Percentiles rank a stretch among this genome's conserved stretches.
Evolutionary conservation across 345 rosid genomes (phyloP).

Genomic region (Arabis alpina): DNA sequence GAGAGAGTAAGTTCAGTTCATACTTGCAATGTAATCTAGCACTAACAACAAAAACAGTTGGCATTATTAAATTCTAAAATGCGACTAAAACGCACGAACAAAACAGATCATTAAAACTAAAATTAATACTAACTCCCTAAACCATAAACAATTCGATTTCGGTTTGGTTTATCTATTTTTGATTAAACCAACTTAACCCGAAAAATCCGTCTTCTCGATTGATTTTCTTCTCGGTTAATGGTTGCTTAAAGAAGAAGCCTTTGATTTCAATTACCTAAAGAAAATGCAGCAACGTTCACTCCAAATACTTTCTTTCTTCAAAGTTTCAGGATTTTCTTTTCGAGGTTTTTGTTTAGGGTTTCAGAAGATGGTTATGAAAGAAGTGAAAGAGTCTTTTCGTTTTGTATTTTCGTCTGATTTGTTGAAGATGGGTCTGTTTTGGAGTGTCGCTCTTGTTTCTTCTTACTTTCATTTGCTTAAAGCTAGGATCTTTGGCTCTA

Average conservation of each 20-base stretch:
- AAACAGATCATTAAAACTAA: no score
- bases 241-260: conserved; percentile 9
- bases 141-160: no score
- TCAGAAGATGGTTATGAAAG: conserved; percentile 38
- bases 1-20: no score
- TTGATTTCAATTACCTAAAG: background rate
- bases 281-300: conserved; percentile 4
- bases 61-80: no score
- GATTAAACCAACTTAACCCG: no score
- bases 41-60: no score
- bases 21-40: no score
- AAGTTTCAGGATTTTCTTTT: background rate
- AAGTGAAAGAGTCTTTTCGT: conserved; percentile 45
- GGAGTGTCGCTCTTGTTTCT: conserved; percentile 57
- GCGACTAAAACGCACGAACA: no score
- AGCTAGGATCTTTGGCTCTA: conserved; percentile 43
- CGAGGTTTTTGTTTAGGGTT: conserved; percentile 35
- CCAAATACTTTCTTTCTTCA: conserved; percentile 1
- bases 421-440: conserved; percentile 69
- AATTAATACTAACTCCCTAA: no score
- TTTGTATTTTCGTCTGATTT: conserved; percentile 53
- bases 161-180: no score
- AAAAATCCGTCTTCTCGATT: no score
- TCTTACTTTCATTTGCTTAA: conserved; percentile 61
- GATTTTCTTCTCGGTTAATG: background rate